These are phyloP conservation scores for Pseudogymnoascus sp. DNA, from an alignment of 2,329 filamentous ascomycete species.

Conservation along the genomic window DNA sequence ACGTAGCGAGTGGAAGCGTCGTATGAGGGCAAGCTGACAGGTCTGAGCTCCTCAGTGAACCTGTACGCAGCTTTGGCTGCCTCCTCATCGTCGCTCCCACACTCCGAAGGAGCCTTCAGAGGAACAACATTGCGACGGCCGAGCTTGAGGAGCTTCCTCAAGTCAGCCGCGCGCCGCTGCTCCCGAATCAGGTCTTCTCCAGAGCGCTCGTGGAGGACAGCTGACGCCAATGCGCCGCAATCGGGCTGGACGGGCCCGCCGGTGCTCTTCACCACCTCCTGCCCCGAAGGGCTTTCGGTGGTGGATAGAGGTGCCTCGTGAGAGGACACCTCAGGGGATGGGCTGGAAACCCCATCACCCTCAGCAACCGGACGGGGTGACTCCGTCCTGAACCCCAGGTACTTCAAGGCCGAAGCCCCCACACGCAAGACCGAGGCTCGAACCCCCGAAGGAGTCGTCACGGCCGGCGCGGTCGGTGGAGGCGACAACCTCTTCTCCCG, in stretches of 20 bases:
- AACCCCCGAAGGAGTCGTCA: conserved; percentile 1
- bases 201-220: conserved; percentile 3
- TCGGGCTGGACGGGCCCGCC: not conserved
- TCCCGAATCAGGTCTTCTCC: not conserved
- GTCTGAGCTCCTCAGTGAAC: not conserved
- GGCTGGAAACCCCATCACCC: not conserved
- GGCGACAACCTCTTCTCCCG: not conserved
- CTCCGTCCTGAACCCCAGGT: conserved; percentile 2
- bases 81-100: conserved; percentile 6
- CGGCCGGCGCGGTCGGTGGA: not conserved
- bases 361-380: not conserved
- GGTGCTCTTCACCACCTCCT: conserved; percentile 2
- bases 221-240: not conserved
- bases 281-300: not conserved
- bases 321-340: conserved; percentile 5
- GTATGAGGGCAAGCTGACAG: not conserved
- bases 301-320: not conserved
- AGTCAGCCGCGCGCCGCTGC: not conserved
- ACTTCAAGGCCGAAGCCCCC: conserved; percentile 1
- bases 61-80: conserved; percentile 6
- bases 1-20: conserved; percentile 1
- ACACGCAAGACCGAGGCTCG: not conserved
- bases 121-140: not conserved
- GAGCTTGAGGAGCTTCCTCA: not conserved
- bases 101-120: not conserved